Evolutionary conservation across 306 rosid species (phyloP).

Genomic region (Castanopsis chinensis): DNA sequence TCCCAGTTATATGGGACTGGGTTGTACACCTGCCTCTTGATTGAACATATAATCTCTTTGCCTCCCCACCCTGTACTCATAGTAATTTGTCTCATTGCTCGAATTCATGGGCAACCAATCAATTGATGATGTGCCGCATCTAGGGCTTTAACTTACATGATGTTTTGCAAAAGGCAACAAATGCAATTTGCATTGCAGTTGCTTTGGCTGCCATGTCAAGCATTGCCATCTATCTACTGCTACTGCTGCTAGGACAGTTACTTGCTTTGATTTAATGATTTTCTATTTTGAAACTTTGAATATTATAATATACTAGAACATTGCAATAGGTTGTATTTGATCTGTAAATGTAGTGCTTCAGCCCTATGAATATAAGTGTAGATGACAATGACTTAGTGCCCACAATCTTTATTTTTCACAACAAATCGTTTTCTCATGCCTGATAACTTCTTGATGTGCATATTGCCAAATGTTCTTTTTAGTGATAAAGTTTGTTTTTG

Average conservation of each 20-base stretch:
- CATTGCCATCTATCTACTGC: too few relatives aligned
- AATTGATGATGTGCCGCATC: background rate
- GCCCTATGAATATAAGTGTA: background rate
- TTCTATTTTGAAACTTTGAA: too few relatives aligned
- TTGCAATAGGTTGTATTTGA: background rate
- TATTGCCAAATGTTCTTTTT: conserved; percentile 8
- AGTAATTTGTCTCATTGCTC: too few relatives aligned
- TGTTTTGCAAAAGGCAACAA: background rate
- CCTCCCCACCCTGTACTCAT: too few relatives aligned
- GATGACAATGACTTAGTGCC: background rate
- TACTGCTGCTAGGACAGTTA: background rate
- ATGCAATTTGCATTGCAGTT: background rate
- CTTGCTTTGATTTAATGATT: background rate
- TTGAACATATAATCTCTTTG: too few relatives aligned
- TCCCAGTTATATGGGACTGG: too few relatives aligned
- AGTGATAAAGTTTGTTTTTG: background rate
- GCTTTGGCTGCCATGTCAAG: background rate
- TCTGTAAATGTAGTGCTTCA: background rate
- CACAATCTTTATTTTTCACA: background rate
- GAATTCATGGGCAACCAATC: background rate
- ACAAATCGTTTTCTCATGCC: background rate
- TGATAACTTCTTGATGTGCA: conserved; percentile 3
- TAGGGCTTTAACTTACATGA: background rate
- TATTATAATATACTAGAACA: background rate
- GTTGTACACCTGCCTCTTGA: too few relatives aligned